Percentiles rank a stretch among this genome's conserved stretches.
phyloP scores from a whole-genome alignment of 2,329 filamentous ascomycete genomes.

The Myriosclerotinia duriaeana region DNA sequence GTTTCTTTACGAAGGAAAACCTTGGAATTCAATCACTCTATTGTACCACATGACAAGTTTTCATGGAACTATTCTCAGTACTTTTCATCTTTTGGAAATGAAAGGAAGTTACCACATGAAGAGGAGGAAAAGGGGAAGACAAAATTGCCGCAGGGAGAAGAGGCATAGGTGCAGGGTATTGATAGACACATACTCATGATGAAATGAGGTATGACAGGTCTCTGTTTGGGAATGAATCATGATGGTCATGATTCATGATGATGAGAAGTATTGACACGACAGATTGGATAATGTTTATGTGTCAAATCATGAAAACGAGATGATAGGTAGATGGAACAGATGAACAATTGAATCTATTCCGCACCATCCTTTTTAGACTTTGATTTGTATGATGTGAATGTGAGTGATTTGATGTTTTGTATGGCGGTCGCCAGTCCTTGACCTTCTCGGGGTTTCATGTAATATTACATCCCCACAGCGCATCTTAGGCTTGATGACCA shows the following conservation, averaged over 20 bases:
- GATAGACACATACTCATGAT: conserved; percentile 19
- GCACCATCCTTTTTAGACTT: background rate
- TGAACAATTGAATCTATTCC: conserved; percentile 51
- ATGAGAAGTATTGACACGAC: conserved; percentile 9
- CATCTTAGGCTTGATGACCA: too few relatives aligned
- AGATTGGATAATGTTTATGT: conserved; percentile 11
- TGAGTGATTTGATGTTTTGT: background rate
- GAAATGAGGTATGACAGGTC: conserved; percentile 16
- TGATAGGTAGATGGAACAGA: conserved; percentile 44
- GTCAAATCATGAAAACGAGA: conserved; percentile 10
- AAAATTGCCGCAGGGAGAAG: conserved; percentile 2
- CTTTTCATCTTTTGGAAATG: conserved; percentile 3
- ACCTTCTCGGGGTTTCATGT: background rate
- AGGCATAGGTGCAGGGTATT: background rate
- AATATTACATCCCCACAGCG: background rate
- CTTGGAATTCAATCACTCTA: background rate
- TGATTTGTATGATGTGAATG: background rate
- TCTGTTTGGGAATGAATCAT: conserved; percentile 7
- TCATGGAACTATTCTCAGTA: conserved; percentile 6
- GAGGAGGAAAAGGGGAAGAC: conserved; percentile 14
- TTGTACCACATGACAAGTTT: conserved; percentile 9
- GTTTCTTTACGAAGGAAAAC: background rate
- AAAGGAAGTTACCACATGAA: conserved; percentile 21
- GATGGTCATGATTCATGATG: conserved; percentile 19
- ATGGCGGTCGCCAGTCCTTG: background rate